Conservation (phyloP, 2,329 filamentous ascomycete genomes). For the Aquanectria penicillioides region DNA sequence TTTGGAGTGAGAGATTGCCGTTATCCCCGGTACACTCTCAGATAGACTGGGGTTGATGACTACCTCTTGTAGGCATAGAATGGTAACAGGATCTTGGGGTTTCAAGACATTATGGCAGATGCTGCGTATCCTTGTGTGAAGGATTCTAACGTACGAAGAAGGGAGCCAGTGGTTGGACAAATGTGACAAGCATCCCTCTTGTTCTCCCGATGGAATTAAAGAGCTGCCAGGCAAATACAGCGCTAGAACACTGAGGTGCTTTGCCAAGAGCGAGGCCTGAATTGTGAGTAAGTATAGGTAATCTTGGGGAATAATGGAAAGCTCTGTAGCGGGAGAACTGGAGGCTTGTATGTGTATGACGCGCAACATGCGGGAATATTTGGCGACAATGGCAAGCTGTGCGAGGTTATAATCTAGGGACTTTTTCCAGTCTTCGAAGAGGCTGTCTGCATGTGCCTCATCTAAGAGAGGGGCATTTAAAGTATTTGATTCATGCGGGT, state of each 20-base stretch:
- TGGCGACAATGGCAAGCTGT: slow-evolving; percentile 19
- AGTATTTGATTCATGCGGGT: background rate
- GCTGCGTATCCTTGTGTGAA: slow-evolving; percentile 30
- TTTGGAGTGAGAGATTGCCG: slow-evolving; percentile 26
- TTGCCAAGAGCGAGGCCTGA: slow-evolving; percentile 24
- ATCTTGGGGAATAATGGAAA: slow-evolving; percentile 9
- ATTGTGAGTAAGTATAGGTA: slow-evolving; percentile 26
- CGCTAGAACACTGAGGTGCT: slow-evolving; percentile 27
- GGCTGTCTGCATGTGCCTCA: background rate
- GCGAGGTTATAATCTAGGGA: slow-evolving; percentile 23
- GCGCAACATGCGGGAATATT: slow-evolving; percentile 20
- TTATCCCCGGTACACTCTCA: slow-evolving; percentile 9
- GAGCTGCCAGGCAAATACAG: slow-evolving; percentile 23
- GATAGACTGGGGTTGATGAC: slow-evolving; percentile 29
- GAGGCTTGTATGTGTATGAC: slow-evolving; percentile 18
- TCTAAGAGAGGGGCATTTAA: background rate
- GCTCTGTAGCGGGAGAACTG: background rate
- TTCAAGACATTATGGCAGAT: slow-evolving; percentile 33
- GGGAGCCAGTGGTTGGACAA: too few relatives aligned
- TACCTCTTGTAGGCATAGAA: slow-evolving; percentile 15
- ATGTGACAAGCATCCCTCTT: slow-evolving; percentile 20
- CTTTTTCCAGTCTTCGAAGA: slow-evolving; percentile 2
- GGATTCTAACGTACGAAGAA: slow-evolving; percentile 23
- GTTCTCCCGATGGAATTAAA: slow-evolving; percentile 2
- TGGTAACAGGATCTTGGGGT: slow-evolving; percentile 12